A percentile compares a stretch with the other conserved stretches of the same genome.
These are phyloP conservation scores for Diphasiastrum complanatum DNA, from an alignment of 83 land plant genomes.

Conservation along the genomic window DNA sequence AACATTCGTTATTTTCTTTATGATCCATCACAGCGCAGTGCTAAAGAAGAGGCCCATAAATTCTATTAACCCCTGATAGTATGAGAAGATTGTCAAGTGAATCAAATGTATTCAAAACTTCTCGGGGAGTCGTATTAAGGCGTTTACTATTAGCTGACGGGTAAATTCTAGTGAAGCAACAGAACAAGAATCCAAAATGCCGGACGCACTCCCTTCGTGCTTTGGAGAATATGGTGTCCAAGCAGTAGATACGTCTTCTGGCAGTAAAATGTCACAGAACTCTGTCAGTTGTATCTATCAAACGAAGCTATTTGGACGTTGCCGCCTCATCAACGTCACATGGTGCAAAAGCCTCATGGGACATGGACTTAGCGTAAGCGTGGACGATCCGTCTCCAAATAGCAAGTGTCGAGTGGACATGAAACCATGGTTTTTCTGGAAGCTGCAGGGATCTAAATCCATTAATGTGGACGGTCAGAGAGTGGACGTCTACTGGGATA, in stretches of 20 bases:
- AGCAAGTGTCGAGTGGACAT: conserved; percentile 1
- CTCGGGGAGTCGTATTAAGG: too few species aligned
- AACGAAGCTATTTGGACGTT: conserved; percentile 49
- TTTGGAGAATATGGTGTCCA: conserved; percentile 15
- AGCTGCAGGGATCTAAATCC: conserved; percentile 12
- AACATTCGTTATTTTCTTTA: too few species aligned
- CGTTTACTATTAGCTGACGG: too few species aligned
- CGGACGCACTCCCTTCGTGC: conserved; percentile 13
- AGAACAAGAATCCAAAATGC: too few species aligned
- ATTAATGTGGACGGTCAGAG: conserved; percentile 1
- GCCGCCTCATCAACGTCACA: conserved; percentile 52
- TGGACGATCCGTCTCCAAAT: conserved; percentile 15
- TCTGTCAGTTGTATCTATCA: conserved; percentile 47
- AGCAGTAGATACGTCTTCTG: conserved; percentile 11
- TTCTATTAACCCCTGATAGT: too few species aligned
- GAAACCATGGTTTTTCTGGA: conserved; percentile 20
- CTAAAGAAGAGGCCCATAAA: too few species aligned
- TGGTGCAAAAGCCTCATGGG: conserved; percentile 66
- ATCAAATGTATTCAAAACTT: too few species aligned
- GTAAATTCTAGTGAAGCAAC: too few species aligned
- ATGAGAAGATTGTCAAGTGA: too few species aligned
- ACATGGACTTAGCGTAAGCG: conserved; percentile 38
- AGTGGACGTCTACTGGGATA: conserved; percentile 9
- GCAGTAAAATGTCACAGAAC: conserved; percentile 40
- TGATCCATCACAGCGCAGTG: too few species aligned